Evolutionary conservation across 2,329 filamentous ascomycete species (phyloP).

Genomic region (Zymoseptoria passerinii): DNA sequence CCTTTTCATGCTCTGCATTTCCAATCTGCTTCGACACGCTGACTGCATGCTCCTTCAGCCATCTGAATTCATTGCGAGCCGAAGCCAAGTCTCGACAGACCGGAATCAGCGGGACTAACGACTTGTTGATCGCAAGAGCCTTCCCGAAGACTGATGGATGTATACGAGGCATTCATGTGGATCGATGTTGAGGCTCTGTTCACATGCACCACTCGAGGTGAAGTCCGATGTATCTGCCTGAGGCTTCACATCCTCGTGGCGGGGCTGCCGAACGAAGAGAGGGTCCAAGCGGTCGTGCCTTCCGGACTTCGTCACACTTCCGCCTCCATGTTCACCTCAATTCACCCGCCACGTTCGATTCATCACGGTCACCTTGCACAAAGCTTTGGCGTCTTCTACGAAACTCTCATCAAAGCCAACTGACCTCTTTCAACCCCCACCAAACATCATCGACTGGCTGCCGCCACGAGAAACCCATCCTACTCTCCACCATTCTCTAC

Average conservation of each 20-base stretch:
- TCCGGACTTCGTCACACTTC: background rate
- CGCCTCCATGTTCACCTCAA: constrained; percentile 1
- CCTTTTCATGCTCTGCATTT: constrained; percentile 15
- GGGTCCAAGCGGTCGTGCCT: background rate
- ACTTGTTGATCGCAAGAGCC: constrained; percentile 21
- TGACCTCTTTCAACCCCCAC: background rate
- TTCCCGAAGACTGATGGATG: constrained; percentile 20
- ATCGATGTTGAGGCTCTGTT: background rate
- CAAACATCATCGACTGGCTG: background rate
- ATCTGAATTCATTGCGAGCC: constrained; percentile 61
- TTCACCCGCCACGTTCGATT: background rate
- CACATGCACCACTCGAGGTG: background rate
- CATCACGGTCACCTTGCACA: background rate
- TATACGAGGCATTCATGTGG: constrained; percentile 25
- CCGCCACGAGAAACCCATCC: background rate
- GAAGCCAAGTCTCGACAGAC: constrained; percentile 56
- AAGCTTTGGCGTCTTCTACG: background rate
- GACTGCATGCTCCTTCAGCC: constrained; percentile 55
- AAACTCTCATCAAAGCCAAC: background rate
- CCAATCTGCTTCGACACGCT: constrained; percentile 13
- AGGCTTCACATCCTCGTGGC: background rate
- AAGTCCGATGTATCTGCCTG: background rate
- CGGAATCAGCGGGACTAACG: constrained; percentile 54
- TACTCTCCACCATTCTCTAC: constrained; percentile 1
- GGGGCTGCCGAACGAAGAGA: background rate